Base-by-base conservation (phyloP, 768 basidiomycete species). In the Suillus clintonianus region DNA sequence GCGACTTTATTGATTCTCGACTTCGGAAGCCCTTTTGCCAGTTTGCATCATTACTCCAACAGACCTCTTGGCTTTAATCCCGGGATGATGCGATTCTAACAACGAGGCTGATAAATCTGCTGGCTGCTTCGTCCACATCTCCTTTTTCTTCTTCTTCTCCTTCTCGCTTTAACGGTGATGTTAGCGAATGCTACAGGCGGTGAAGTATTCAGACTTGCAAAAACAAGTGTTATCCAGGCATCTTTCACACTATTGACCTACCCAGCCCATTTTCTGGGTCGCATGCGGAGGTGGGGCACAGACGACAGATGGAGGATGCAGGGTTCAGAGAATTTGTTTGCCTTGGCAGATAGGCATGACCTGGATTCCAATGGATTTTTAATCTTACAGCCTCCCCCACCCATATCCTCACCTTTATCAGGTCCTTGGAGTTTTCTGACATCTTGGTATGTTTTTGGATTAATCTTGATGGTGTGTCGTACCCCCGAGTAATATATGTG, bases 351-450 rank as follows among this genome's bases (percentile, higher is more conserved):
- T 56, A 36, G 22, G 42, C 65, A 60, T 62, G 47, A 67, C 62
- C 24, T 54, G 50, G 60, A 61, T 34, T 17, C 48, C 53, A 41
- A 42, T 37, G 61, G 34, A 55, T 11, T 60, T 17, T 51, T 61
- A 2, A 22, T 61, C 41, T 47, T 56, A 51, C 58, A 60, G 63
- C 53, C 62, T 55, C 65, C 24, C 63, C 68, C 45, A 48, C 66
- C 59, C 11, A 36, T 24, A 41, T 63, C 62, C 64, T 64, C 53
- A 57, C 48, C 74, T 63, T 68, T 88, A 51, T 87, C 88, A 0
- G 87, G 86, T 0, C 89, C 88, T 1, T 89, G 86, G 83, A 86
- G 82, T 0, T 92, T 93, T 78, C 79, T 91, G 62, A 89, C 88
- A 0, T 91, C 90, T 17, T 84, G 88, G 2, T 93, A 93, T 72